phyloP scores from a whole-genome alignment of 2,329 filamentous ascomycete genomes.

The Colletotrichum orchidophilum region DNA sequence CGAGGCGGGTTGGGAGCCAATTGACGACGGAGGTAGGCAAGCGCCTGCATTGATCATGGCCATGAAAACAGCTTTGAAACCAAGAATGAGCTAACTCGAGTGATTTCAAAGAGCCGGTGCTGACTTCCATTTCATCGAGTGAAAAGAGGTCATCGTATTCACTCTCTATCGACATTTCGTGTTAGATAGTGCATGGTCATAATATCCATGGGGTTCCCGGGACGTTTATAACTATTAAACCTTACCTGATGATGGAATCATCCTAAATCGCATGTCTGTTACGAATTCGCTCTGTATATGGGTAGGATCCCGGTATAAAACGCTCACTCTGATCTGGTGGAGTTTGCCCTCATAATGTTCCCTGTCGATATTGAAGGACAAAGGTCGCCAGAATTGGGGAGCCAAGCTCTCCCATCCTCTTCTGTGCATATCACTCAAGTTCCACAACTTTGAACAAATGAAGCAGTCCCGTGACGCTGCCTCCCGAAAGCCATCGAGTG shows the following conservation, averaged over 20 bases:
- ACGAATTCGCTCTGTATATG: rapidly evolving
- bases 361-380: neutral
- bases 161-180: rapidly evolving
- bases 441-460: neutral
- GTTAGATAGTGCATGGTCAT: neutral
- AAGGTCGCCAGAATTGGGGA: neutral
- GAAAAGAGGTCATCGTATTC: neutral
- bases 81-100: neutral
- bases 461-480: neutral
- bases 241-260: neutral
- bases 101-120: neutral
- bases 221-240: no score
- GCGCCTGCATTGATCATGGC: neutral
- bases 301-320: neutral
- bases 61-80: rapidly evolving
- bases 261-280: neutral
- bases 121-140: neutral
- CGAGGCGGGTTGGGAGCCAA: neutral
- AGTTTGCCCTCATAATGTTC: neutral
- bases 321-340: neutral
- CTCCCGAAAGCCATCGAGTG: neutral
- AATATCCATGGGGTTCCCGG: no score
- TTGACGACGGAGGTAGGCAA: neutral
- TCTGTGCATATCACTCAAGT: neutral
- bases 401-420: neutral